phyloP scores from a whole-genome alignment of 495 filamentous ascomycete genomes.

The Penicillium canariense region DNA sequence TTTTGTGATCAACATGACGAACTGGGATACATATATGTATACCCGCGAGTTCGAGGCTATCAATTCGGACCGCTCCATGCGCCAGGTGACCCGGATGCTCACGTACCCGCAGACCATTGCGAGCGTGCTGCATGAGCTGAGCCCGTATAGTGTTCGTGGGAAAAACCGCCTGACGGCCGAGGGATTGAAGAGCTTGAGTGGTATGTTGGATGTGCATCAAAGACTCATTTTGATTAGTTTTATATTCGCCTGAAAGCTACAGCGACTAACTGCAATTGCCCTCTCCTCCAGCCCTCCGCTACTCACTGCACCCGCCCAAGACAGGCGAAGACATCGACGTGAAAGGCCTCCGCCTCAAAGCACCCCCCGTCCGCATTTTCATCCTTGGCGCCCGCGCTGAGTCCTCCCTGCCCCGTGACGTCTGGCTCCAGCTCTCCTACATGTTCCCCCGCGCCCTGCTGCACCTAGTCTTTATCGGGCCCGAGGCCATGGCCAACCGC shows the following conservation, averaged over 20 bases:
- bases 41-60: conserved; percentile 85
- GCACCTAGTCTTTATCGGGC: conserved; percentile 91
- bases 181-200: conserved; percentile 87
- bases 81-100: conserved; percentile 86
- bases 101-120: conserved; percentile 92
- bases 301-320: conserved; percentile 84
- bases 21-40: conserved; percentile 96
- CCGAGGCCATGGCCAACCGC: conserved; percentile 89
- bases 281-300: conserved; percentile 68
- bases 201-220: conserved; percentile 54
- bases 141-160: conserved; percentile 77
- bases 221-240: too few relatives aligned
- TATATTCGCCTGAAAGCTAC: background rate
- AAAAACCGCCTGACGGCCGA: conserved; percentile 75
- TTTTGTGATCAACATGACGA: conserved; percentile 91
- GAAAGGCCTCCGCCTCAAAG: conserved; percentile 73
- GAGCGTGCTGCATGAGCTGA: conserved; percentile 89
- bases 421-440: conserved; percentile 87
- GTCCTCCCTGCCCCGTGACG: conserved; percentile 88
- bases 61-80: conserved; percentile 78
- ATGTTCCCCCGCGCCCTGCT: conserved; percentile 75
- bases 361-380: conserved; percentile 88
- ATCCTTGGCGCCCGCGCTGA: conserved; percentile 94
- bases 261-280: background rate
- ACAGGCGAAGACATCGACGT: conserved; percentile 71